A percentile compares a stretch with the other conserved stretches of the same genome.
phyloP scores from a whole-genome alignment of 805 yeast species.

The Yueomyces sinensis region DNA sequence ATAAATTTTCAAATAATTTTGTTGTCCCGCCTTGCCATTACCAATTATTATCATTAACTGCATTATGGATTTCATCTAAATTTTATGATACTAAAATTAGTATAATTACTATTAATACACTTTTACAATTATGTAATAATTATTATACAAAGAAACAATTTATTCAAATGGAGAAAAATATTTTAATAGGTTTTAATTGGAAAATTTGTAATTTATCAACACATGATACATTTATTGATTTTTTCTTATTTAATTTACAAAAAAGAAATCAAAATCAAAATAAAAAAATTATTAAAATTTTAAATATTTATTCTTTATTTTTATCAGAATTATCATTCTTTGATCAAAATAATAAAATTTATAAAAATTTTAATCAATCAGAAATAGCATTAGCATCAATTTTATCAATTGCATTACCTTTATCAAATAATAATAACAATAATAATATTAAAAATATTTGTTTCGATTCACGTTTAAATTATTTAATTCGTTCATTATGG shows the following conservation, averaged over 20 bases:
- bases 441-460: background rate
- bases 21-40: conserved; percentile 70
- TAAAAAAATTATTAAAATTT: too few species aligned
- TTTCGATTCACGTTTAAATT: background rate
- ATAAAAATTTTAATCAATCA: background rate
- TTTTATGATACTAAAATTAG: conserved; percentile 53
- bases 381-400: background rate
- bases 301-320: too few species aligned
- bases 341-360: background rate
- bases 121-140: conserved; percentile 43
- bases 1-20: conserved; percentile 74
- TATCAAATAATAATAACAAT: background rate
- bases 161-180: conserved; percentile 54
- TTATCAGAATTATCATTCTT: background rate
- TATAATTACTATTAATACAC: conserved; percentile 40
- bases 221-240: conserved; percentile 49
- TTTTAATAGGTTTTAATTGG: conserved; percentile 54
- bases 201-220: conserved; percentile 33
- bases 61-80: conserved; percentile 87
- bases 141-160: conserved; percentile 42
- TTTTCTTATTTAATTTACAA: conserved; percentile 27
- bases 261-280: too few species aligned
- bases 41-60: conserved; percentile 74
- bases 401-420: background rate
- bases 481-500: background rate